Evolutionary conservation across 306 rosid genomes (phyloP).

Genomic region (Trifolium repens): DNA sequence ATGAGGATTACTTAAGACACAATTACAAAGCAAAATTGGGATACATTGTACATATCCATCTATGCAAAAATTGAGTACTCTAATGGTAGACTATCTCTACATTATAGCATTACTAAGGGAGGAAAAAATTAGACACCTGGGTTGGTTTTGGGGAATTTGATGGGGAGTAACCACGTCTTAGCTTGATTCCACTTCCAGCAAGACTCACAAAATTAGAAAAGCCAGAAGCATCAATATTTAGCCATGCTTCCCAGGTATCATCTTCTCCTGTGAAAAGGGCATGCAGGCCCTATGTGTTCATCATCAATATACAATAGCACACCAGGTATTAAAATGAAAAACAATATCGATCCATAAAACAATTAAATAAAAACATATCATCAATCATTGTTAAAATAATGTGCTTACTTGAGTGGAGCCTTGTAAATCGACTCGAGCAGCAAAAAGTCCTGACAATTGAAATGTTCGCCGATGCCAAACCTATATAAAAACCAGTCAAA

Average conservation of each 20-base stretch:
- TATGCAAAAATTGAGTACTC: conserved; percentile 13
- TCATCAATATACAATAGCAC: conserved; percentile 42
- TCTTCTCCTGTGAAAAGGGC: conserved; percentile 97
- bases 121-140: conserved; percentile 57
- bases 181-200: conserved; percentile 74
- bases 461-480: conserved; percentile 95
- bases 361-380: conserved; percentile 22
- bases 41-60: background rate
- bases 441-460: conserved; percentile 99
- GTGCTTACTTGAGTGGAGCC: conserved; percentile 78
- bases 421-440: conserved; percentile 95
- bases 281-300: conserved; percentile 77
- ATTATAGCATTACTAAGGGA: conserved; percentile 13
- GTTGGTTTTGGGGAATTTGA: conserved; percentile 80
- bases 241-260: conserved; percentile 97
- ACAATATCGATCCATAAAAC: conserved; percentile 29
- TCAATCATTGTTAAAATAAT: conserved; percentile 31
- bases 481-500: conserved; percentile 53
- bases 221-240: conserved; percentile 85
- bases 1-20: conserved; percentile 17
- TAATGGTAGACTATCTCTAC: conserved; percentile 13
- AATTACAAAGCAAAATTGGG: conserved; percentile 29
- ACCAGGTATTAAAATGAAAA: conserved; percentile 29
- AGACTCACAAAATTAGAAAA: conserved; percentile 70
- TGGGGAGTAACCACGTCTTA: conserved; percentile 93